Evolutionary conservation across 768 basidiomycete species (phyloP).

Genomic region (Boletus subcaerulescens): DNA sequence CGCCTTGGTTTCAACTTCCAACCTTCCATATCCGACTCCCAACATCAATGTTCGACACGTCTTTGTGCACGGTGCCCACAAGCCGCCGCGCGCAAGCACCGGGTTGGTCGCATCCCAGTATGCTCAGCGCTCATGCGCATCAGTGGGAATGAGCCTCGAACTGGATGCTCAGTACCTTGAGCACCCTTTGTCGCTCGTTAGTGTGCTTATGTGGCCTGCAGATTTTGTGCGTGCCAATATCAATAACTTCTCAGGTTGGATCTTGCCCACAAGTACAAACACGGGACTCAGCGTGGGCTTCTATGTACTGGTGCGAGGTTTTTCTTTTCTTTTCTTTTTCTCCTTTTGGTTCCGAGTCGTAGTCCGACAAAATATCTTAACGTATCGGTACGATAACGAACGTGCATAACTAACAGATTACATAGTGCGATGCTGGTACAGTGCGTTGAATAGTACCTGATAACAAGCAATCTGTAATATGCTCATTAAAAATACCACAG

Average conservation of each 20-base stretch:
- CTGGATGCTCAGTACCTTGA: slow-evolving; percentile 9
- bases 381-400: no score
- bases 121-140: no score
- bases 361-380: neutral
- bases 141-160: neutral
- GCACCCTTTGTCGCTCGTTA: neutral
- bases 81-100: no score
- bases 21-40: no score
- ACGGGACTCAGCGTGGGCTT: slow-evolving; percentile 27
- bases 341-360: neutral
- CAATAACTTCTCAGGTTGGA: no score
- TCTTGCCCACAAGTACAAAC: slow-evolving; percentile 7
- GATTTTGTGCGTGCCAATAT: no score
- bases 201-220: neutral
- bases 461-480: neutral
- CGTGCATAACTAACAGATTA: no score
- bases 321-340: neutral
- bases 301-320: neutral
- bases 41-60: no score
- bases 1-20: no score
- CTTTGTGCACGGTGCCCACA: no score
- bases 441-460: neutral
- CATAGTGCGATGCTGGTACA: neutral
- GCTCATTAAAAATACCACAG: no score
- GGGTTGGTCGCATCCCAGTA: no score